Base-by-base conservation (phyloP, 495 filamentous ascomycete genomes). In the Stereocaulon alpinum region DNA sequence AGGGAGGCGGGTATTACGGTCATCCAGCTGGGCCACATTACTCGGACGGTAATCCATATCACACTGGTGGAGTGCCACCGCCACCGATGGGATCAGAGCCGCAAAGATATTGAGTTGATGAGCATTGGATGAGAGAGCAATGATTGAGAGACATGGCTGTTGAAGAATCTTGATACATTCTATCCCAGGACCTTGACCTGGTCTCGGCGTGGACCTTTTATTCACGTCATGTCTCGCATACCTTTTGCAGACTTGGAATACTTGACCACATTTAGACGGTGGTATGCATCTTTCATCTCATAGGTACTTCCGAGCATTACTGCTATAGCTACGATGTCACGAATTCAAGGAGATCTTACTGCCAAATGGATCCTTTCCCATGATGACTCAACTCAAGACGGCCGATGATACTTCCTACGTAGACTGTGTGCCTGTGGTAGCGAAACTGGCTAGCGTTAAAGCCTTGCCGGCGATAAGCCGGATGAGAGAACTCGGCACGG, bases 1-100 rank as follows among this genome's bases (percentile, higher is more conserved):
- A 66, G 63, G 70, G 53, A 64, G 67, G 54, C 60, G 70, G 42
- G 34, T 48, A 61, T 53, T 18, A 47, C 55, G 17, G 18, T n/a
- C 41, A 54, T 1, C 58, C 49, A 5, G 29, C 14, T 62, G 60
- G 60, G 51, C 60, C 60, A 30, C 45, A 58, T 37, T 62, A 62
- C 17, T 27, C 60, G 0, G 60, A 62, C 22, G 60, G 60, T 37
- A 62, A 62, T 41, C 60, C 60, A 18, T 62, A 52, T 47, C 54
- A 48, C 12, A 56, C 43, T 18, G 47, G 27, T 42, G 60, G 40
- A 9, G 24, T 62, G 20, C 63, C 55, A 29, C 63, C 60, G 37
- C 63, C 63, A 18, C 63, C 62, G 2, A 61, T 64, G 37, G 62
- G 62, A 6, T 58, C 62, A 2, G 52, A 51, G 4, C 53, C 54